Evolutionary conservation across 2,329 filamentous ascomycete species (phyloP).

Genomic region (Epichloe elymi): DNA sequence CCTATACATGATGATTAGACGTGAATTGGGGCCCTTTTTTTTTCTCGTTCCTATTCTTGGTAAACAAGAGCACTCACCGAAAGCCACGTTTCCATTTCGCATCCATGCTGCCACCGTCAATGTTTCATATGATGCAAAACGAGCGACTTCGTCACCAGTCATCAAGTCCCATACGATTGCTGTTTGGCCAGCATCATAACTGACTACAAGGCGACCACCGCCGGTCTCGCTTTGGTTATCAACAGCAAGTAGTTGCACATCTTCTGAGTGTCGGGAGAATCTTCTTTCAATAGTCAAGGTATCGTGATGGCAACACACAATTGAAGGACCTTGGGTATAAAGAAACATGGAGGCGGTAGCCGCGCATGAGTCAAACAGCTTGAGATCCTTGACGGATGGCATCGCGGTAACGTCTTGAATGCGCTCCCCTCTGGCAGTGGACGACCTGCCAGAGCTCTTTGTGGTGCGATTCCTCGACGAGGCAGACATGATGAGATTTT

Average conservation of each 20-base stretch:
- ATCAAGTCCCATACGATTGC: constrained; percentile 95
- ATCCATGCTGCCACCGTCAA: constrained; percentile 85
- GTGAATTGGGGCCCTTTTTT: background rate
- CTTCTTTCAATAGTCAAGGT: constrained; percentile 77
- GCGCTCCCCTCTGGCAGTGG: constrained; percentile 28
- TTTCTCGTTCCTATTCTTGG: background rate
- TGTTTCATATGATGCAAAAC: constrained; percentile 86
- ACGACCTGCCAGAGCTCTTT: constrained; percentile 43
- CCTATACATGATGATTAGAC: constrained; percentile 37
- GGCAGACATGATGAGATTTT: constrained; percentile 35
- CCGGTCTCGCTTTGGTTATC: constrained; percentile 86
- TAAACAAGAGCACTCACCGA: constrained; percentile 50
- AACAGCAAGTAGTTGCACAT: constrained; percentile 71
- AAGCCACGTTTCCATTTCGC: constrained; percentile 91
- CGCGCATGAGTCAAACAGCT: constrained; percentile 71
- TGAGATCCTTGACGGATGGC: constrained; percentile 34
- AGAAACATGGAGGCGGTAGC: constrained; percentile 85
- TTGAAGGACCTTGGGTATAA: constrained; percentile 68
- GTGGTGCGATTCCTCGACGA: constrained; percentile 46
- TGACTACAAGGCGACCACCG: constrained; percentile 75
- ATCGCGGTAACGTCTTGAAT: constrained; percentile 38
- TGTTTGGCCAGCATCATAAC: constrained; percentile 81
- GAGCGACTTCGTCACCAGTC: constrained; percentile 76
- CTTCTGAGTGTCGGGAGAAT: constrained; percentile 72
- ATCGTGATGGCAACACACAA: constrained; percentile 86